Percentiles rank a stretch among this genome's conserved stretches.
phyloP scores from a whole-genome alignment of 768 basidiomycete species.

The Kwoniella newhampshirensis region DNA sequence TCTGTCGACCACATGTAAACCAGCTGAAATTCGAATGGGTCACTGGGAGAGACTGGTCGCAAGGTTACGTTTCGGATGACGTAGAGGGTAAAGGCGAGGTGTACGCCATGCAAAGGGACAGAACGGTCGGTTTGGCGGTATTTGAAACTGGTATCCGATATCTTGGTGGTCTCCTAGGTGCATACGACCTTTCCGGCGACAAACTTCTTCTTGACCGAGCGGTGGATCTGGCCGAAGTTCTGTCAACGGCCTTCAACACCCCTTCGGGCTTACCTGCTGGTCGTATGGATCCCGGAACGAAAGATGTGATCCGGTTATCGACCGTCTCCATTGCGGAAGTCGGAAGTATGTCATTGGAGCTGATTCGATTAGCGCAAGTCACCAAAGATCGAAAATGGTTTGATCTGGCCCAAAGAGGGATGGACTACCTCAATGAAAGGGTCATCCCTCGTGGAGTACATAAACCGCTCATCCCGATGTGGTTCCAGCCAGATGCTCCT shows the following conservation, averaged over 20 bases:
- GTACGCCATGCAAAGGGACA: constrained; percentile 21
- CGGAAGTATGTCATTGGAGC: constrained; percentile 55
- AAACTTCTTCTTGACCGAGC: constrained; percentile 54
- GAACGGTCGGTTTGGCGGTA: constrained; percentile 34
- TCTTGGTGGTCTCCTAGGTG: constrained; percentile 55
- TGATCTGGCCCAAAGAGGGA: constrained; percentile 53
- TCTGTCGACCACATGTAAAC: constrained; percentile 49
- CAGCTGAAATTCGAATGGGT: constrained; percentile 50
- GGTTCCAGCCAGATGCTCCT: constrained; percentile 40
- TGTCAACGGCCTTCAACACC: constrained; percentile 54
- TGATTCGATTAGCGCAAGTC: constrained; percentile 52
- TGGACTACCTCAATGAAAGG: constrained; percentile 50
- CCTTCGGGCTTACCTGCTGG: constrained; percentile 49
- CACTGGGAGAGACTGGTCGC: constrained; percentile 43
- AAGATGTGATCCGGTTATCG: constrained; percentile 21
- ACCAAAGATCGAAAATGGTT: constrained; percentile 55
- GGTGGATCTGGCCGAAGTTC: constrained; percentile 53
- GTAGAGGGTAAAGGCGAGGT: constrained; percentile 11
- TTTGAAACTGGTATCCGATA: constrained; percentile 58
- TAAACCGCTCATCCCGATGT: constrained; percentile 47
- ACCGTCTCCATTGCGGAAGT: constrained; percentile 51
- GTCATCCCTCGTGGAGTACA: constrained; percentile 37
- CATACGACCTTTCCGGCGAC: constrained; percentile 56
- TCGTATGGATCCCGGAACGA: constrained; percentile 50
- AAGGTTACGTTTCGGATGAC: constrained; percentile 24